Evolutionary conservation across 2,329 filamentous ascomycete genomes (phyloP), one percentile per base, ranked within the genome.

Genomic region (Fusarium tanahbumbuense): DNA sequence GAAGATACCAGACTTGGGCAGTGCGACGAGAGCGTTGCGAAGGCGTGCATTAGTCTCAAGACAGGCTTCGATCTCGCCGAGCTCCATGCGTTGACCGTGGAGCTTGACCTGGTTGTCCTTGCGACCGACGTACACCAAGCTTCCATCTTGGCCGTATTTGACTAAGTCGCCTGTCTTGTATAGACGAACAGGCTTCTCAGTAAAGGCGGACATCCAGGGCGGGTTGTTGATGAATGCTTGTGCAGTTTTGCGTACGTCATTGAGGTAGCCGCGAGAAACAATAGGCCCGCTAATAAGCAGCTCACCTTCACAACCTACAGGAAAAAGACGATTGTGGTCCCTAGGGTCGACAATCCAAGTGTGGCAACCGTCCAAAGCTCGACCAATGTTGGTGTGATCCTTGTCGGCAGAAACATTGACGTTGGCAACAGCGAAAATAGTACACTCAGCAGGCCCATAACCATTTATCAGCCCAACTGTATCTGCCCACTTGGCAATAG

Each of bases 21-120:
- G 76, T 65, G 37, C 77, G 4, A 86, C 79, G 13, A 82, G 78
- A 9, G 64, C 67, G 46, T 78, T 85, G 78, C 72, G 92, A 80
- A 71, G 91, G 73, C 54, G 86, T 78, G 22, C 86, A 87, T 79
- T 88, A 82, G 76, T 91, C 86, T 64, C 59, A 7, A 72, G 69
- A 22, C 88, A 86, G 70, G 86, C 50, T 32, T 78, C 76, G 6
- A 78, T 73, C 56, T 78, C 77, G 5, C 72, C 75, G 2, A 86
- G 78, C 75, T 86, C 89, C 57, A 88, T 80, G 46, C 87, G 77
- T 61, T 84, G 88, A 15, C 89, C 89, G 22, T 70, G 60, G 4
- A 72, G 56, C 15, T 73, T 74, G 49, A 73, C 69, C 10, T 74
- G 71, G 1, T 60, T 45, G 15, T 73, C 87, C 67, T 87, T 87